phyloP scores from a whole-genome alignment of 305 asterid species.

The Solanum hybrid region DNA sequence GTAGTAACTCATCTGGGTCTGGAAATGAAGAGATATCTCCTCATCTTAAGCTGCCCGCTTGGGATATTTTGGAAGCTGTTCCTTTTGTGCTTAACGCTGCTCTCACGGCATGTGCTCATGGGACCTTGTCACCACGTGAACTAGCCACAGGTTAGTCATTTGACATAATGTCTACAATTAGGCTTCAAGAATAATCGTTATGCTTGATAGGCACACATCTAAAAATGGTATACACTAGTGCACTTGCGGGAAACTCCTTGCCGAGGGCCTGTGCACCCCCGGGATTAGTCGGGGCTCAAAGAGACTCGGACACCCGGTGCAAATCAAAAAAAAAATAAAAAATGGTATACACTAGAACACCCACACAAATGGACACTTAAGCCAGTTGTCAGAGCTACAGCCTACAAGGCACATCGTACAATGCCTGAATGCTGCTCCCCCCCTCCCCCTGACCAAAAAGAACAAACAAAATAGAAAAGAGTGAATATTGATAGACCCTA shows the following conservation, averaged over 20 bases:
- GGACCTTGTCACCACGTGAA: constrained; percentile 21
- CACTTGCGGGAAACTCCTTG: too few relatives aligned
- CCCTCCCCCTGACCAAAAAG: neutral
- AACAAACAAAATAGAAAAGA: neutral
- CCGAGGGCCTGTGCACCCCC: too few relatives aligned
- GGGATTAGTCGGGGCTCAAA: too few relatives aligned
- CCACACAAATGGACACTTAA: neutral
- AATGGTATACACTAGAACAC: too few relatives aligned
- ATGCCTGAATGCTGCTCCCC: neutral
- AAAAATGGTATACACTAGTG: neutral
- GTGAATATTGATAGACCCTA: neutral
- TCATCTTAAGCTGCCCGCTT: constrained; percentile 14
- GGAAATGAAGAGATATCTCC: constrained; percentile 12
- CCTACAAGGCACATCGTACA: neutral
- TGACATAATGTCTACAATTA: neutral
- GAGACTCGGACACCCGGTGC: too few relatives aligned
- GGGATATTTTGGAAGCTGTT: constrained; percentile 24
- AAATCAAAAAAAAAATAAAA: too few relatives aligned
- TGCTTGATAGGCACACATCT: neutral
- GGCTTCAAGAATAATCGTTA: neutral
- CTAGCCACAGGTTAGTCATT: constrained; percentile 16
- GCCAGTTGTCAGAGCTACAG: neutral
- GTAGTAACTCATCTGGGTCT: constrained; percentile 8
- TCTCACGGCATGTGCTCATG: constrained; percentile 19
- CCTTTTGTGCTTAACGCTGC: constrained; percentile 21